phyloP scores from a whole-genome alignment of 164 flowering plant genomes.

The Cinnamomum micranthum region DNA sequence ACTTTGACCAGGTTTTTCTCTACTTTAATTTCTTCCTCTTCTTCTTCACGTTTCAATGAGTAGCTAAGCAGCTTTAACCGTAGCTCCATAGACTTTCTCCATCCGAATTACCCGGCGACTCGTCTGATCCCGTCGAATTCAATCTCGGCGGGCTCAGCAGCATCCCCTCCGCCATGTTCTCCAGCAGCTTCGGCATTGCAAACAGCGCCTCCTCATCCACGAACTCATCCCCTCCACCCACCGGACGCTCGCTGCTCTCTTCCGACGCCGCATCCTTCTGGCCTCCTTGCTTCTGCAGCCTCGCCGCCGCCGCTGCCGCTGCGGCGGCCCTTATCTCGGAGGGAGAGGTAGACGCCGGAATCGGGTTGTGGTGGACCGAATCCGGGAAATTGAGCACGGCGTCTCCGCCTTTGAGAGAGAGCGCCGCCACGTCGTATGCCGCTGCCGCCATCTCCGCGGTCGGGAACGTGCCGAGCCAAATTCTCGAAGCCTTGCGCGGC shows the following conservation, averaged over 20 bases:
- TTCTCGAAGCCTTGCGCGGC: conserved; percentile 57
- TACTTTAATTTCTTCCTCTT: neutral
- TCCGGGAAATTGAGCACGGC: conserved; percentile 60
- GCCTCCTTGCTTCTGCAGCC: conserved; percentile 5
- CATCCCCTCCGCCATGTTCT: conserved; percentile 63
- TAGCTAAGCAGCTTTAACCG: neutral
- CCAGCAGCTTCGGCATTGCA: conserved; percentile 48
- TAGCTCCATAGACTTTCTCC: conserved; percentile 43
- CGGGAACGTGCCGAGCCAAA: conserved; percentile 77
- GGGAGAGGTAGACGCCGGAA: conserved; percentile 44
- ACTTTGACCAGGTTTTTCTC: neutral
- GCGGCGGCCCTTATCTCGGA: conserved; percentile 57
- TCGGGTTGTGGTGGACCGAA: conserved; percentile 23
- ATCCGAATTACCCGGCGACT: conserved; percentile 29
- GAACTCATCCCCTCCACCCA: conserved; percentile 20
- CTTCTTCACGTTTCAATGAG: neutral
- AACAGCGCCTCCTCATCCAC: conserved; percentile 48
- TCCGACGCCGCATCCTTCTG: neutral
- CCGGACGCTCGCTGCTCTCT: neutral
- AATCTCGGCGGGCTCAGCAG: conserved; percentile 52
- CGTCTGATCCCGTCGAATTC: conserved; percentile 20
- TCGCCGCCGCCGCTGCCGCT: conserved; percentile 28
- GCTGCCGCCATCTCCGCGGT: conserved; percentile 84
- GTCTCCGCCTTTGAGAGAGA: conserved; percentile 49
- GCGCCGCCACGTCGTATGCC: conserved; percentile 76